Conservation (phyloP, 1,139 yeast genomes). For the Pichia cactophila region DNA sequence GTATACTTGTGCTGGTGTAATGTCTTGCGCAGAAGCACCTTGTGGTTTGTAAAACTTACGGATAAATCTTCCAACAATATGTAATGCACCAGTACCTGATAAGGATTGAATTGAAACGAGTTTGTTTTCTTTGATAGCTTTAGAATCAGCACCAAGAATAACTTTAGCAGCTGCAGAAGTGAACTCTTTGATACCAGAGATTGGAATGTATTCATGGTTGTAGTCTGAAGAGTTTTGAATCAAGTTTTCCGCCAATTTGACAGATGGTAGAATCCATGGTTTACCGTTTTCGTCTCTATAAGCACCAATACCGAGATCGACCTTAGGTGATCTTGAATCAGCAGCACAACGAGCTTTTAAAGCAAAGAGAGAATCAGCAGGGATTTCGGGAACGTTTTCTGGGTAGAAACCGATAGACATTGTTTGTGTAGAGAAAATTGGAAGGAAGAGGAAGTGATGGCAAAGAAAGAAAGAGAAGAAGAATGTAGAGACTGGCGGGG, state of each 20-base stretch:
- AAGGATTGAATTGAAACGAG: conserved; percentile 77
- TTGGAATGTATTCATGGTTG: conserved; percentile 89
- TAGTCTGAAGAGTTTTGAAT: conserved; percentile 49
- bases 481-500: not conserved
- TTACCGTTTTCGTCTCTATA: conserved; percentile 89
- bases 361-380: conserved; percentile 78
- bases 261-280: conserved; percentile 92
- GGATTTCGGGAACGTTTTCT: conserved; percentile 49
- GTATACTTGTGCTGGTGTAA: conserved; percentile 44
- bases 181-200: conserved; percentile 69
- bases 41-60: conserved; percentile 44
- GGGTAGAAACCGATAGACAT: conserved; percentile 27
- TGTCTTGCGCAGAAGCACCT: conserved; percentile 26
- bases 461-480: not conserved
- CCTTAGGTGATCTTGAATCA: conserved; percentile 57
- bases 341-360: conserved; percentile 66
- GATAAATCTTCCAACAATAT: conserved; percentile 73
- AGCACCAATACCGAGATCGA: conserved; percentile 90
- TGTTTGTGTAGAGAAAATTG: not conserved
- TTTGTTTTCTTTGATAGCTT: conserved; percentile 45
- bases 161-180: conserved; percentile 70
- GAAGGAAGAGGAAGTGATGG: not conserved
- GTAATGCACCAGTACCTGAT: conserved; percentile 95
- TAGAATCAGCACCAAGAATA: conserved; percentile 61
- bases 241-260: conserved; percentile 57